phyloP scores from a whole-genome alignment of 1,139 yeast genomes.

The Lodderomyces oxycetoniae region DNA sequence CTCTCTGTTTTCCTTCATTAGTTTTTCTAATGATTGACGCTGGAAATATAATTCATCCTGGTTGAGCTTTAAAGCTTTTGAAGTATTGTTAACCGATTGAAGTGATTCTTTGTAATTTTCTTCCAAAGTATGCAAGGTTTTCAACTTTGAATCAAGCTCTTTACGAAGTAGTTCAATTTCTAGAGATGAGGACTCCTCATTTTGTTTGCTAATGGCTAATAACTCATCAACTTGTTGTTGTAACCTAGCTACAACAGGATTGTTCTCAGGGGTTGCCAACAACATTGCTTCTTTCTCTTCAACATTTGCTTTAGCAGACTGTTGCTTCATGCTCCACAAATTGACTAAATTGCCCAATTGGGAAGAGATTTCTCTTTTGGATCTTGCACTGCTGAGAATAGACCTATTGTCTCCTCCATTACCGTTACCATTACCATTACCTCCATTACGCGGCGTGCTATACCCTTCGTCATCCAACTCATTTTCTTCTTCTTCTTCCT shows the following conservation, averaged over 20 bases:
- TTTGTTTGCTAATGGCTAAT: constrained; percentile 34
- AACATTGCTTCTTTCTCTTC: constrained; percentile 11
- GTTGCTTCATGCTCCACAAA: constrained; percentile 27
- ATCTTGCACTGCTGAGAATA: constrained; percentile 25
- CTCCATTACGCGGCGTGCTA: too few species aligned
- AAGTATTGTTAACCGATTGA: constrained; percentile 68
- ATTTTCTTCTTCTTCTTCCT: constrained; percentile 10
- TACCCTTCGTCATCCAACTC: background rate
- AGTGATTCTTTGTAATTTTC: constrained; percentile 66
- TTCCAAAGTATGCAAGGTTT: constrained; percentile 38
- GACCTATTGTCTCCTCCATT: constrained; percentile 18
- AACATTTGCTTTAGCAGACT: constrained; percentile 5
- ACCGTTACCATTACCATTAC: too few species aligned
- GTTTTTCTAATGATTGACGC: constrained; percentile 50
- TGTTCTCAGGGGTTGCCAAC: constrained; percentile 15
- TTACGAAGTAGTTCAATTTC: constrained; percentile 35
- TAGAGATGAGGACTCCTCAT: constrained; percentile 28
- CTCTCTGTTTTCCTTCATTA: constrained; percentile 67
- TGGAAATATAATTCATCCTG: constrained; percentile 66
- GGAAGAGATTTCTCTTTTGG: constrained; percentile 34
- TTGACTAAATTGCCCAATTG: constrained; percentile 38
- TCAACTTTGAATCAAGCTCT: constrained; percentile 29
- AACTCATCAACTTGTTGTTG: constrained; percentile 49
- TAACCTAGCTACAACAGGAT: constrained; percentile 33
- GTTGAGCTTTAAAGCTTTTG: constrained; percentile 67